phyloP scores from a whole-genome alignment of 164 flowering plant species.

The Piper longum region DNA sequence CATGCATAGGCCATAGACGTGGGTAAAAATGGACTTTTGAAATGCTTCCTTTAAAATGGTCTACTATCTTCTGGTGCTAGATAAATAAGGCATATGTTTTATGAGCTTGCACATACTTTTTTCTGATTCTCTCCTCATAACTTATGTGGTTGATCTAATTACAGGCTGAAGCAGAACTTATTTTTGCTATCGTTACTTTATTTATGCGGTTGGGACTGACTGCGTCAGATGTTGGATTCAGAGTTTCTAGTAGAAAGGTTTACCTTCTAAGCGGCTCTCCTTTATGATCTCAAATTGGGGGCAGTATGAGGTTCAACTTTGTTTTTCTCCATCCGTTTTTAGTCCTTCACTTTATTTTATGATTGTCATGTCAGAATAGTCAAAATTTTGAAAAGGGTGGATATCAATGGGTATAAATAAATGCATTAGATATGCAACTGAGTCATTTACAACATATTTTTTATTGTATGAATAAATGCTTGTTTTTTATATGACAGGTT shows the following conservation, averaged over 20 bases:
- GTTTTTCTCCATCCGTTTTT: neutral
- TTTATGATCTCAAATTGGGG: constrained; percentile 9
- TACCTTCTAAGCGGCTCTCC: constrained; percentile 10
- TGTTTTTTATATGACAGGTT: constrained; percentile 48
- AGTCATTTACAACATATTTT: neutral
- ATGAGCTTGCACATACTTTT: neutral
- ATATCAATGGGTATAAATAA: too few relatives aligned
- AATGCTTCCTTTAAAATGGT: neutral
- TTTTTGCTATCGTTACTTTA: constrained; percentile 72
- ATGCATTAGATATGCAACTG: neutral
- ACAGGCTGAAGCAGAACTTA: constrained; percentile 95
- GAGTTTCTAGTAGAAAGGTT: constrained; percentile 94
- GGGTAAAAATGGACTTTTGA: neutral
- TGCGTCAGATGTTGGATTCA: constrained; percentile 84
- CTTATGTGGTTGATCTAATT: neutral
- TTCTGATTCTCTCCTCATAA: neutral
- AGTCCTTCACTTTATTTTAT: neutral
- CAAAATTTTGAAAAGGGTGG: neutral
- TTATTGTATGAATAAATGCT: too few relatives aligned
- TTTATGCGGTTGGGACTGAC: constrained; percentile 81
- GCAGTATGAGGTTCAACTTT: constrained; percentile 9
- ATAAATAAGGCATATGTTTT: neutral
- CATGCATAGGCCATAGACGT: neutral
- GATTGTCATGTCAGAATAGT: neutral
- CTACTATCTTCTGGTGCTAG: neutral